A percentile compares a stretch with the other conserved stretches of the same genome.
phyloP scores from a whole-genome alignment of 2,329 filamentous ascomycete genomes.

The Pleomassaria siparia region DNA sequence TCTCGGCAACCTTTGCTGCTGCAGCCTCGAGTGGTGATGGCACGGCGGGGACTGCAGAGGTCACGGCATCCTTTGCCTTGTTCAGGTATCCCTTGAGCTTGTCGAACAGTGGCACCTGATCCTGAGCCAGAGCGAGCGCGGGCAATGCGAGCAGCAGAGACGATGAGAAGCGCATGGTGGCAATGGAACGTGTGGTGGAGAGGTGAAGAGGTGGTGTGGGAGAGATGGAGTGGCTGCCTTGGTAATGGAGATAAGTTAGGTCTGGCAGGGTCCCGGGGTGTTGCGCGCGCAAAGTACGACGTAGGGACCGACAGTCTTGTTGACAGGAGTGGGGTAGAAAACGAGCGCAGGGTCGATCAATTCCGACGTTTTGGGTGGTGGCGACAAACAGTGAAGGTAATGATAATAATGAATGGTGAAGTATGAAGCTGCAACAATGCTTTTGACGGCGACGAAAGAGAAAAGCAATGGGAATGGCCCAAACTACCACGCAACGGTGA shows the following conservation, averaged over 20 bases:
- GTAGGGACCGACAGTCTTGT: conserved; percentile 5
- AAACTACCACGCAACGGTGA: not conserved
- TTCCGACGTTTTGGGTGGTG: not conserved
- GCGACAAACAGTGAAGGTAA: not conserved
- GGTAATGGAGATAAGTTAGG: conserved; percentile 1
- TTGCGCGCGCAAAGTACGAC: conserved; percentile 7
- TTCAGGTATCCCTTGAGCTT: conserved; percentile 58
- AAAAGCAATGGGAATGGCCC: not conserved
- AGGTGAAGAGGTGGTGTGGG: not conserved
- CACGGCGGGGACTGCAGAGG: conserved; percentile 51
- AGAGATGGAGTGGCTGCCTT: conserved; percentile 2
- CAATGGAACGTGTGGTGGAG: conserved; percentile 21
- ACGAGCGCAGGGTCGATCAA: not conserved
- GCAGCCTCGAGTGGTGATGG: conserved; percentile 48
- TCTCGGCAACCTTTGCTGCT: conserved; percentile 54
- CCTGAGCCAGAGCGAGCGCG: conserved; percentile 54
- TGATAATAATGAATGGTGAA: not conserved
- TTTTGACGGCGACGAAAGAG: not conserved
- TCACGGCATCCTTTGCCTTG: conserved; percentile 58
- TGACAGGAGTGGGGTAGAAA: conserved; percentile 5
- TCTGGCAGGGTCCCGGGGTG: conserved; percentile 1
- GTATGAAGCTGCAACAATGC: not conserved
- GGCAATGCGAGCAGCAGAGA: conserved; percentile 55
- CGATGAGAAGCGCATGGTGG: conserved; percentile 54
- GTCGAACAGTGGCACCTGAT: conserved; percentile 63